Evolutionary conservation across 176 grass and related monocot genomes (phyloP), one percentile per base, ranked within the genome.

Genomic region (Eremochloa ophiuroides): DNA sequence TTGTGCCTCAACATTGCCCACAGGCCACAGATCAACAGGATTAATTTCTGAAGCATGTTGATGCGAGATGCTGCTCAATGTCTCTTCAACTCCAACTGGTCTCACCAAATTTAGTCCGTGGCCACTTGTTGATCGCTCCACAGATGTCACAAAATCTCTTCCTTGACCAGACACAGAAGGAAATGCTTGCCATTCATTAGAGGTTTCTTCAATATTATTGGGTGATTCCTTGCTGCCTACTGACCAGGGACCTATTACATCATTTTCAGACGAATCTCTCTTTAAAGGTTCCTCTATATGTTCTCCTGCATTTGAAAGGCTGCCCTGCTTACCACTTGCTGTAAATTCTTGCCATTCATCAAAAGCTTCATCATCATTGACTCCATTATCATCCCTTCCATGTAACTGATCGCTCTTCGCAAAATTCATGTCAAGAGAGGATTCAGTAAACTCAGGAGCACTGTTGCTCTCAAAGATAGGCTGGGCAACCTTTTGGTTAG

Each of bases 181-280:
- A 82, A 95, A 92, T 69, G 74, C 84, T 85, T 80, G 84, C 89
- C 89, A 89, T 69, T 93, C 85, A 92, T 90, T 85, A 66, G 82
- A 81, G 63, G 72, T 71, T n/a, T 76, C 70, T 27, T 33, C 67
- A 20, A 30, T 67, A 84, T 84, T 71, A 69, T 74, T 58, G 53
- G 82, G 79, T 81, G 73, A 61, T 73, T 89, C 85, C 33, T 42
- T 83, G 76, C 66, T 85, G 73, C 71, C 80, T 81, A 83, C 11
- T 46, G 81, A 35, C 80, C 64, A 89, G 34, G 53, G 27, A 55
- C 85, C 84, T 46, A 35, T 43, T 74, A 65, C 74, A 81, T 86
- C 84, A 65, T 80, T 78, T 85, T 86, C 76, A 51, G 91, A 84
- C 43, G 76, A 61, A 33, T 74, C 48, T 1, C 29, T 65, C 76